Conservation (phyloP, 176 grass and related monocot genomes). For the Poa annua region DNA sequence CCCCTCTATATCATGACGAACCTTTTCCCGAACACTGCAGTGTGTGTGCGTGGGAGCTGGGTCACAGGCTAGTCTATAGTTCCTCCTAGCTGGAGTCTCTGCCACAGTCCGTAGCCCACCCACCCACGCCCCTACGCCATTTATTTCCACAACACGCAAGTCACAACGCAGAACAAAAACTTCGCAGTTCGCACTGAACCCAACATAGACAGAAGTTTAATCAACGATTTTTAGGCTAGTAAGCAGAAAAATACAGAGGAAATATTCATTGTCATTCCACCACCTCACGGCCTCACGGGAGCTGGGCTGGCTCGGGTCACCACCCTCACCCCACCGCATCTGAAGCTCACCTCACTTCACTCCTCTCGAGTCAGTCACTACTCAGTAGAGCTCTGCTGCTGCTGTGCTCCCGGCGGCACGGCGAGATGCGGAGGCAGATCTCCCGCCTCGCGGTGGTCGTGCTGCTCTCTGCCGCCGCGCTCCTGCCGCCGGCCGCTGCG, state of each 20-base stretch:
- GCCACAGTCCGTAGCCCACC: constrained; percentile 35
- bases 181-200: constrained; percentile 12
- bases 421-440: constrained; percentile 56
- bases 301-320: not conserved
- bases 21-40: constrained; percentile 5
- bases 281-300: not conserved
- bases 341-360: constrained; percentile 41
- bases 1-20: not conserved
- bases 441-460: constrained; percentile 11
- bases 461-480: not conserved
- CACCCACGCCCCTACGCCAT: constrained; percentile 32
- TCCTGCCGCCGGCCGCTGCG: not conserved
- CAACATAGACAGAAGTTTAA: not conserved
- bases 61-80: not conserved
- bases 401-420: constrained; percentile 27
- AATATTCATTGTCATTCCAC: constrained; percentile 45
- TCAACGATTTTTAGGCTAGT: not conserved
- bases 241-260: not conserved
- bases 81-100: not conserved
- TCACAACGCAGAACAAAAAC: constrained; percentile 20
- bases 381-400: not conserved
- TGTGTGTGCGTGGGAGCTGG: constrained; percentile 7
- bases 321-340: constrained; percentile 15
- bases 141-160: constrained; percentile 29
- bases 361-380: constrained; percentile 15